Conservation (phyloP, 306 rosid genomes). For the Cucumis hystrix region DNA sequence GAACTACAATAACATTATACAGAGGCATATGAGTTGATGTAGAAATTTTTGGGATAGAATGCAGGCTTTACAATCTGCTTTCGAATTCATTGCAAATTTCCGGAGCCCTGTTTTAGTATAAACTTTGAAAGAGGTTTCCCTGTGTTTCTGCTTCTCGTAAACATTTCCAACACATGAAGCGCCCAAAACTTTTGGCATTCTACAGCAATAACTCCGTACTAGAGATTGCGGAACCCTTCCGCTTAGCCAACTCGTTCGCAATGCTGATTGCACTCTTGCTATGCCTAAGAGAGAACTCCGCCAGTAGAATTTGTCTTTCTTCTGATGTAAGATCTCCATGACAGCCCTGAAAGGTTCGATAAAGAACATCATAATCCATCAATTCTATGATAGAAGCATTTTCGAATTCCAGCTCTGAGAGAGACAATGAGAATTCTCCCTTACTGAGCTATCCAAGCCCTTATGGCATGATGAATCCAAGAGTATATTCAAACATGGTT, state of each 20-base stretch:
- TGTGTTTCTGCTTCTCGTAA: background rate
- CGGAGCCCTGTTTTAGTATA: background rate
- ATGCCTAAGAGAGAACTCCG: constrained; percentile 76
- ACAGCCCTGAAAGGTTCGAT: constrained; percentile 36
- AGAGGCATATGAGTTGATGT: background rate
- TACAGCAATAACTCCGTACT: background rate
- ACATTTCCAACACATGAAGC: background rate
- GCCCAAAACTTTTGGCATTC: background rate
- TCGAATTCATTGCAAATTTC: background rate
- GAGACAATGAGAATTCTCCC: background rate
- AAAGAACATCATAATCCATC: background rate
- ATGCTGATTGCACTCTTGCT: constrained; percentile 49
- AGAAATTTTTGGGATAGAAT: background rate
- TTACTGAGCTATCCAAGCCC: background rate
- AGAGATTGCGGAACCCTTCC: constrained; percentile 27
- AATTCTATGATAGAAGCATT: background rate
- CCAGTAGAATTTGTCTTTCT: constrained; percentile 68
- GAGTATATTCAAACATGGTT: background rate
- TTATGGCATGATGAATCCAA: background rate
- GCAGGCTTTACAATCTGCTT: background rate
- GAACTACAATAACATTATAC: background rate
- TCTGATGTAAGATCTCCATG: constrained; percentile 67
- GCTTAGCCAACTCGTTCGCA: constrained; percentile 51
- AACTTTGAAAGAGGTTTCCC: background rate
- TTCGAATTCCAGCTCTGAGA: background rate